These are phyloP conservation scores for Gossypium gossypioides DNA, from an alignment of 441 rosid genomes.

Conservation along the genomic window DNA sequence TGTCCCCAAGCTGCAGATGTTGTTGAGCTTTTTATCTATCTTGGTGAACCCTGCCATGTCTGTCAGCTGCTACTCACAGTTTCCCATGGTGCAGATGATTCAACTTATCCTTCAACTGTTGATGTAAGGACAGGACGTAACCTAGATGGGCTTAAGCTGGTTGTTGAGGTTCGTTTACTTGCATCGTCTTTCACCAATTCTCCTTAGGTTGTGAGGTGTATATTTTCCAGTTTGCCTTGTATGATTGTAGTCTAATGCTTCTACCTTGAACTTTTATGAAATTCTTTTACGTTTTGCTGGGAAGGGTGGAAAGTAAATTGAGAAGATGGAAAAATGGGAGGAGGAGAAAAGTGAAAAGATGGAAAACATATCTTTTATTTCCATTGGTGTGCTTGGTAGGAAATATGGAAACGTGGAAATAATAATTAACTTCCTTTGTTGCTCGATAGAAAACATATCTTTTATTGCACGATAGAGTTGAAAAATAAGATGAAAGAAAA, in stretches of 20 bases:
- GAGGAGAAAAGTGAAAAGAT: not conserved
- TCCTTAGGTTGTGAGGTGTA: slow-evolving; percentile 2
- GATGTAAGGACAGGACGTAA: slow-evolving; percentile 82
- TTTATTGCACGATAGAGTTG: not conserved
- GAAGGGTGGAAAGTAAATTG: not conserved
- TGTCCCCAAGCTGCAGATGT: slow-evolving; percentile 75
- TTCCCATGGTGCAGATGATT: slow-evolving; percentile 90
- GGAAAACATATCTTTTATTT: not conserved
- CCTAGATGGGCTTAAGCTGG: slow-evolving; percentile 73
- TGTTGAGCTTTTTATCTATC: slow-evolving; percentile 81
- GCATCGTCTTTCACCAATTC: not conserved
- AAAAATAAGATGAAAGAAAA: not conserved
- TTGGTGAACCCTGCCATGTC: slow-evolving; percentile 91
- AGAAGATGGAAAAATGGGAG: not conserved
- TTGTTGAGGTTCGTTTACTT: slow-evolving; percentile 71
- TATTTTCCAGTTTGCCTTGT: not conserved
- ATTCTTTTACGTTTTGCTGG: not conserved
- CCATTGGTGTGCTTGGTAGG: not conserved
- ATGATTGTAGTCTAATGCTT: not conserved
- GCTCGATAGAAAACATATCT: not conserved
- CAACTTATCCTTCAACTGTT: slow-evolving; percentile 71
- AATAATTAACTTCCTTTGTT: not conserved
- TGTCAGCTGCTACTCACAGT: slow-evolving; percentile 83
- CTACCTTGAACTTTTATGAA: not conserved
- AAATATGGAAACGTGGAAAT: not conserved